phyloP scores from a whole-genome alignment of 192 early-diverging fungal genomes.

The Coemansia umbellata region DNA sequence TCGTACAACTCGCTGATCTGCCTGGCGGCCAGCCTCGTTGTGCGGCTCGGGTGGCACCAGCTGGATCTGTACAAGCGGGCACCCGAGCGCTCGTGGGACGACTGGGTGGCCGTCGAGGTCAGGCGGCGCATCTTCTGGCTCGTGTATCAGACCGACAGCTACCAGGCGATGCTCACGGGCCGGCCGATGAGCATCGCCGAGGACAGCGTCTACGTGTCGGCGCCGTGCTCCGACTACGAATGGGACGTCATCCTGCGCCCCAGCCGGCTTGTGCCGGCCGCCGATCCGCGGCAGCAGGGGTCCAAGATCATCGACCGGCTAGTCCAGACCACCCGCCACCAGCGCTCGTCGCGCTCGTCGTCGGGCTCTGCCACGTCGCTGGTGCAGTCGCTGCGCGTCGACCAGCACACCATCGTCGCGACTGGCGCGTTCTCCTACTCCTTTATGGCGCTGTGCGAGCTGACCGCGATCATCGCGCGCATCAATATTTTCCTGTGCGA shows the following conservation, averaged over 20 bases:
- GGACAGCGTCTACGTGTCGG: constrained; percentile 41
- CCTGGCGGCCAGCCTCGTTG: constrained; percentile 43
- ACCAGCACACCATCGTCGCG: constrained; percentile 37
- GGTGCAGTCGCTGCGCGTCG: constrained; percentile 18
- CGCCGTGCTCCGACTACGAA: constrained; percentile 50
- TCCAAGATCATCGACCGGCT: not conserved
- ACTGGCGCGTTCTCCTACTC: constrained; percentile 50
- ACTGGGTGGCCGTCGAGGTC: constrained; percentile 39
- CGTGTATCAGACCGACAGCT: constrained; percentile 51
- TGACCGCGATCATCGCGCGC: constrained; percentile 39
- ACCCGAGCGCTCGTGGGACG: constrained; percentile 29
- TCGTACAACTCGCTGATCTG: constrained; percentile 52
- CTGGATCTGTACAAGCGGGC: constrained; percentile 41
- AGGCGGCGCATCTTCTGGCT: constrained; percentile 48
- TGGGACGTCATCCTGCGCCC: constrained; percentile 36
- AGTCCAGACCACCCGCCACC: constrained; percentile 1
- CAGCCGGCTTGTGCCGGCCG: not conserved
- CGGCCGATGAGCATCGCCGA: constrained; percentile 44
- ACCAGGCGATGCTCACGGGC: constrained; percentile 50
- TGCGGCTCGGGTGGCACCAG: constrained; percentile 43
- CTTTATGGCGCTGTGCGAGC: constrained; percentile 52
- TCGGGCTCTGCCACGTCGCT: constrained; percentile 23
- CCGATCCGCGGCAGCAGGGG: not conserved
- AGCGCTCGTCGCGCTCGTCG: constrained; percentile 29
- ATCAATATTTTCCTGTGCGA: constrained; percentile 47